Base-by-base conservation (phyloP, 2,329 filamentous ascomycete genomes). In the Fusarium sp. region DNA sequence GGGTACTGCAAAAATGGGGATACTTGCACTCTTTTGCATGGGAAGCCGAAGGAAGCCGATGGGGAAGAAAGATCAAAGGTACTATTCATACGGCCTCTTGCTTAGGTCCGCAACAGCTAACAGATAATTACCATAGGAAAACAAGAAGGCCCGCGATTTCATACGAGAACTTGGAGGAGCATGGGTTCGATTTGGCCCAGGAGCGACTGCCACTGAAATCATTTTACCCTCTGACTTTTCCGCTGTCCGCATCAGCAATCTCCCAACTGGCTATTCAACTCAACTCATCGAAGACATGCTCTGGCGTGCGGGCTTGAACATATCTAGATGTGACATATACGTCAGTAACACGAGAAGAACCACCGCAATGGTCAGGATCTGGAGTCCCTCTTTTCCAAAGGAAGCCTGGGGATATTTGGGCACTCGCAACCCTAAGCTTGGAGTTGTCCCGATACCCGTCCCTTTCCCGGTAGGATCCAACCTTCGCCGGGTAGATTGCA, bases 171-270 rank as follows among this genome's bases (percentile, higher is more conserved):
- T 76, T 1, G 64, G 73, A 20, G 82, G 81, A 1, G 80, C 78
- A 5, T 70, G 79, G 66, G 81, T 77, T 2, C 52, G 78, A 11
- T 84, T 84, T 16, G 78, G 74, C 10, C 78, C 79, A 16, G 84
- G 84, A 6, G 82, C 80, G 2, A 59, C 59, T 0, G 68, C 84
- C 6, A 35, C 63, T 1, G 80, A 79, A 23, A 66, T 83, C 4
- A 75, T 74, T 5, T 74, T 84, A 8, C 70, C 78, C 3, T 81
- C 82, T 0, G 84, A 85, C 71, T 83, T 81, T 60, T 84, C 83
- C 1, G 79, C 82, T 1, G 76, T 83, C 34, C 81, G 79, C 7
- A 77, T 85, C 50, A 76, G 63, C 25, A 71, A 75, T 8, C 77
- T 85, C 0, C 81, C 81, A 0, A 32, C 1, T 3, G 48, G 58